Conservation (phyloP, 164 flowering plant genomes). For the Malania oleifera region DNA sequence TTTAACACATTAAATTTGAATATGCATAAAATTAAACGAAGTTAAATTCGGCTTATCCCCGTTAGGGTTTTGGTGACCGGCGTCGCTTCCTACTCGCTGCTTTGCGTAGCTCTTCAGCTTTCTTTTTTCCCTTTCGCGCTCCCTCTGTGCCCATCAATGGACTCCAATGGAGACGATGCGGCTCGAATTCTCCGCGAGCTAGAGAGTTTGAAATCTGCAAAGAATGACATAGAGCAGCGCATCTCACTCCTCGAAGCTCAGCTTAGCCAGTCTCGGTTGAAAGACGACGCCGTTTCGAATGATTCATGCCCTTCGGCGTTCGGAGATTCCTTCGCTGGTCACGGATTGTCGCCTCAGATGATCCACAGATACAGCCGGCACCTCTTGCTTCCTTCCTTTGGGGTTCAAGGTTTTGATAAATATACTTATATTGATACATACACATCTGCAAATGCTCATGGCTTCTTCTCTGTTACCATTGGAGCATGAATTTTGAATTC, state of each 20-base stretch:
- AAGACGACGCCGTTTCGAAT: slow-evolving; percentile 14
- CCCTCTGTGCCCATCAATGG: slow-evolving; percentile 21
- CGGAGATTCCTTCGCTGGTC: slow-evolving; percentile 3
- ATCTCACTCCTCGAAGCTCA: slow-evolving; percentile 57
- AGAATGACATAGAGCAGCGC: slow-evolving; percentile 44
- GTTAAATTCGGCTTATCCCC: too few relatives aligned
- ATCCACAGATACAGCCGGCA: slow-evolving; percentile 89
- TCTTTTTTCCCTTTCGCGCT: slow-evolving; percentile 1
- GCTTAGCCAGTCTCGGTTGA: slow-evolving; percentile 23
- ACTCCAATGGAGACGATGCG: slow-evolving; percentile 29
- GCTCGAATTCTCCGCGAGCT: slow-evolving; percentile 40
- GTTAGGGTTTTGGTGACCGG: too few relatives aligned
- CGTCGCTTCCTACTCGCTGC: too few relatives aligned
- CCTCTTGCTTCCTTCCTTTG: slow-evolving; percentile 79
- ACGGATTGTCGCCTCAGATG: slow-evolving; percentile 44
- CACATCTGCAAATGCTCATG: too few relatives aligned
- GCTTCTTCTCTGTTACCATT: too few relatives aligned
- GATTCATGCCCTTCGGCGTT: slow-evolving; percentile 15
- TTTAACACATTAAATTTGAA: too few relatives aligned
- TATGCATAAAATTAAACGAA: too few relatives aligned
- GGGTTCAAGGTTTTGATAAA: slow-evolving; percentile 74
- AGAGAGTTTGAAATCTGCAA: slow-evolving; percentile 41
- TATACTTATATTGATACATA: too few relatives aligned
- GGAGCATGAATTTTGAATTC: too few relatives aligned
- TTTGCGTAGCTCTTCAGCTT: too few relatives aligned